Base-by-base conservation (phyloP, 306 rosid genomes). In the Luffa acutangula region DNA sequence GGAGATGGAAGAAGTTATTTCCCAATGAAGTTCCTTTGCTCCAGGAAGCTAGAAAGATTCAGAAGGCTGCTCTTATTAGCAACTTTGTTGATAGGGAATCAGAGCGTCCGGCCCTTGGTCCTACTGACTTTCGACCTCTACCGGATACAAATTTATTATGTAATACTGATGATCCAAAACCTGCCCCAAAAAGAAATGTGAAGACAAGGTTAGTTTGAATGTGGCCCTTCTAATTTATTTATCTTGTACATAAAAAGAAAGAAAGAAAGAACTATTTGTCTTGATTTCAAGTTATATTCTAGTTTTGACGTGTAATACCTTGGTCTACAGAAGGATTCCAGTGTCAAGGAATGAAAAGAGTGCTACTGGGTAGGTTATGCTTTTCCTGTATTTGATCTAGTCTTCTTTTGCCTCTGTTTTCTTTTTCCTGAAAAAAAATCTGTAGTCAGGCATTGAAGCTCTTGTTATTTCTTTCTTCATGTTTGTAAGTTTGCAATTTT, bases 71-170 rank as follows among this genome's bases (percentile, higher is more conserved):
- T 58, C 82, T 90, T 63, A 80, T 85, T 60, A 39, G 89, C 83
- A 92, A 95, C 82, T 95, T 92, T 51, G 99, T 95, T 48, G 99
- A 95, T 82, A 81, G 97, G 79, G 97, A 93, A 83, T 80, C 88
- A 7, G 99, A 95, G 63, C 97, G 97, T 70, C 93, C 99, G 31
- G 81, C 91, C 80, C 88, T 92, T 86, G 69, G 89, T 73, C 85
- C 88, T 31, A 81, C 77, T 45, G 96, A 91, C 81, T 95, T 92
- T 80, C 85, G 75, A 81, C 97, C 93, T 15, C 57, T 82, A 62
- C 84, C 81, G 21, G 78, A 77, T 39, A 56, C 85, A 62, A 79
- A 62, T 75, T 31, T 85, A 36, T 78, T 80, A 54, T 52, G 83
- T 63, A 76, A 77, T 13, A 66, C 33, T 37, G 88, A 82, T 78